phyloP scores from a whole-genome alignment of 768 basidiomycete species.

The Termitomyces sp. region DNA sequence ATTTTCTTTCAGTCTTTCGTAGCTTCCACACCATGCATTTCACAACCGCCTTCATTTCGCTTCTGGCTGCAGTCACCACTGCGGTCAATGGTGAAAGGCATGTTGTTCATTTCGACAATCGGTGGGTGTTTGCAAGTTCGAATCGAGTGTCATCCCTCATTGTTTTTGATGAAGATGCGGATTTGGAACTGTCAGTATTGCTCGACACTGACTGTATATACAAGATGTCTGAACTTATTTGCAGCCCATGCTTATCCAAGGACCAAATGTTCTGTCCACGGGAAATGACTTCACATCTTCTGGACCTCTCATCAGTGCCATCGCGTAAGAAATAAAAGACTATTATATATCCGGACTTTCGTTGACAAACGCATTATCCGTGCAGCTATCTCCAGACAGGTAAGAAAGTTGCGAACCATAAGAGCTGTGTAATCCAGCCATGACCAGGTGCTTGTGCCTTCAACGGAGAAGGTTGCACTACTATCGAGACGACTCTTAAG shows the following conservation, averaged over 20 bases:
- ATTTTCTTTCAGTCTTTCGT: background rate
- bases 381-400: conserved; percentile 27
- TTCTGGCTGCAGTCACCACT: conserved; percentile 14
- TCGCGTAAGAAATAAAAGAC: conserved; percentile 24
- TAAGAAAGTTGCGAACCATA: background rate
- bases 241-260: conserved; percentile 26
- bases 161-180: conserved; percentile 19
- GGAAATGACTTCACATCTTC: conserved; percentile 22
- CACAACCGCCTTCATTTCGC: conserved; percentile 11
- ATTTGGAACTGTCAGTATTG: conserved; percentile 24
- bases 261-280: conserved; percentile 23
- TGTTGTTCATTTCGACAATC: conserved; percentile 32
- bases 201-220: background rate
- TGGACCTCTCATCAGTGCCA: conserved; percentile 26
- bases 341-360: background rate
- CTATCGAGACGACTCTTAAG: conserved; percentile 30
- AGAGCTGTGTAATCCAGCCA: background rate
- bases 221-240: background rate
- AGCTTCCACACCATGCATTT: conserved; percentile 1
- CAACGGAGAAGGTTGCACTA: conserved; percentile 34
- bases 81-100: conserved; percentile 26
- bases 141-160: background rate
- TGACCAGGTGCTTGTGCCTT: conserved; percentile 26
- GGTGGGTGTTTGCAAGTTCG: conserved; percentile 4
- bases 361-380: background rate